phyloP scores from a whole-genome alignment of 805 yeast genomes.

The Candida hungchunana region DNA sequence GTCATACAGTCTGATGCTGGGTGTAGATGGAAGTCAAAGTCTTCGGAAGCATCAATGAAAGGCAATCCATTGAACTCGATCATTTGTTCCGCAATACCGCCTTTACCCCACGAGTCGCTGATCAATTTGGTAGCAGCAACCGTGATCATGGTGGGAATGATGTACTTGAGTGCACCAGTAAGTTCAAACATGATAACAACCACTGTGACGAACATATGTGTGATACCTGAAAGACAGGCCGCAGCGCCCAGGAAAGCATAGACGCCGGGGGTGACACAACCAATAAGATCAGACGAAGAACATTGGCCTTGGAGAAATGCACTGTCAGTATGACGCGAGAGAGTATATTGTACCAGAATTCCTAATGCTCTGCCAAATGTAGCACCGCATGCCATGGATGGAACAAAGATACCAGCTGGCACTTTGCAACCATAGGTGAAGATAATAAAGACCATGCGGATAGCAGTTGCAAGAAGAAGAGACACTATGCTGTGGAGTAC shows the following conservation, averaged over 20 bases:
- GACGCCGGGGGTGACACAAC: conserved; percentile 86
- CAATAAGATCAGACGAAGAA: conserved; percentile 33
- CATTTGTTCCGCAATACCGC: conserved; percentile 96
- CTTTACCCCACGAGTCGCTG: conserved; percentile 70
- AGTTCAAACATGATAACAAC: conserved; percentile 94
- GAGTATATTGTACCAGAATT: conserved; percentile 52
- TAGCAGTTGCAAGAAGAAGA: conserved; percentile 62
- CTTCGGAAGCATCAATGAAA: conserved; percentile 67
- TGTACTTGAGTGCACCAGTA: conserved; percentile 90
- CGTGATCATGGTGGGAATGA: conserved; percentile 94
- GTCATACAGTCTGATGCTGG: conserved; percentile 63
- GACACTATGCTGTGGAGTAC: conserved; percentile 41
- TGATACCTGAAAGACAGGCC: conserved; percentile 90
- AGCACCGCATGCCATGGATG: conserved; percentile 96
- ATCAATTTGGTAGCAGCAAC: conserved; percentile 83
- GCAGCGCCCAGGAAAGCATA: conserved; percentile 97
- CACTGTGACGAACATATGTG: conserved; percentile 87
- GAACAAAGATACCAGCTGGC: conserved; percentile 97
- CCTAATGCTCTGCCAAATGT: conserved; percentile 90
- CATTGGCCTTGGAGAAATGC: conserved; percentile 34
- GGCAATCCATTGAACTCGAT: conserved; percentile 87
- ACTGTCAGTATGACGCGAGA: conserved; percentile 35
- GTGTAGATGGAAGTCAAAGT: conserved; percentile 48
- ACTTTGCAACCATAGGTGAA: conserved; percentile 90
- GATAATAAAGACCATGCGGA: conserved; percentile 68